Evolutionary conservation across 2,329 filamentous ascomycete genomes (phyloP).

Genomic region (Calonectria hawksworthii): DNA sequence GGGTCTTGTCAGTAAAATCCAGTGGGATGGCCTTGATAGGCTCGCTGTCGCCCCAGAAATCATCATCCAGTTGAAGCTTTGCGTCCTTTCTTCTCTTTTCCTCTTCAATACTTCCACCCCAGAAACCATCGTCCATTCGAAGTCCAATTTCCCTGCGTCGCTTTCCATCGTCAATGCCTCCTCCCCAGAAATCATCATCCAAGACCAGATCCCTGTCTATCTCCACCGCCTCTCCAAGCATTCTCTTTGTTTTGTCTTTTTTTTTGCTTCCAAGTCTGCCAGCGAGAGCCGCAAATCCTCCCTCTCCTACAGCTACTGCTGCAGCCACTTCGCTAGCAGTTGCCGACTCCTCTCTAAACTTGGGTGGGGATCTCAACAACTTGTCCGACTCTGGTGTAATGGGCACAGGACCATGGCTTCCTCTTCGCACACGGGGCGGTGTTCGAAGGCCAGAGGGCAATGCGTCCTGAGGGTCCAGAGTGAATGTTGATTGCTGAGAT

Average conservation of each 20-base stretch:
- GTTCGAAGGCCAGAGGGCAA: slow-evolving; percentile 2
- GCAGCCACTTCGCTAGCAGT: slow-evolving; percentile 30
- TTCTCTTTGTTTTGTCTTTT: slow-evolving; percentile 55
- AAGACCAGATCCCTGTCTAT: slow-evolving; percentile 16
- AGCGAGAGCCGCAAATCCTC: slow-evolving; percentile 49
- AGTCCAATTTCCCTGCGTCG: not conserved
- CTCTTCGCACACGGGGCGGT: not conserved
- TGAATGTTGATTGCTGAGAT: slow-evolving; percentile 20
- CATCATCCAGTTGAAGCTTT: slow-evolving; percentile 23
- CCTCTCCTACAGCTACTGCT: slow-evolving; percentile 43
- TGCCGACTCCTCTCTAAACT: slow-evolving; percentile 21
- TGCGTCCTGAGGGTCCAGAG: slow-evolving; percentile 9
- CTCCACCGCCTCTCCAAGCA: slow-evolving; percentile 40
- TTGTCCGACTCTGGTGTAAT: slow-evolving; percentile 18
- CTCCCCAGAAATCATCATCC: slow-evolving; percentile 49
- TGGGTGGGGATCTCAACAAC: not conserved
- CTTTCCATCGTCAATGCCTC: slow-evolving; percentile 17
- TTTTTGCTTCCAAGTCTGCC: slow-evolving; percentile 51
- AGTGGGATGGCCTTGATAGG: slow-evolving; percentile 26
- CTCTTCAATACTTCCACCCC: not conserved
- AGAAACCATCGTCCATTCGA: not conserved
- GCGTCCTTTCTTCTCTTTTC: not conserved
- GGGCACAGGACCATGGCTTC: not conserved
- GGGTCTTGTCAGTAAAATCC: slow-evolving; percentile 20
- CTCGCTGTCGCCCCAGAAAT: slow-evolving; percentile 48